Percentiles rank a stretch among this genome's conserved stretches.
Evolutionary conservation across 495 filamentous ascomycete species (phyloP).

Genomic region (Pseudoneurospora amorphoporcata): DNA sequence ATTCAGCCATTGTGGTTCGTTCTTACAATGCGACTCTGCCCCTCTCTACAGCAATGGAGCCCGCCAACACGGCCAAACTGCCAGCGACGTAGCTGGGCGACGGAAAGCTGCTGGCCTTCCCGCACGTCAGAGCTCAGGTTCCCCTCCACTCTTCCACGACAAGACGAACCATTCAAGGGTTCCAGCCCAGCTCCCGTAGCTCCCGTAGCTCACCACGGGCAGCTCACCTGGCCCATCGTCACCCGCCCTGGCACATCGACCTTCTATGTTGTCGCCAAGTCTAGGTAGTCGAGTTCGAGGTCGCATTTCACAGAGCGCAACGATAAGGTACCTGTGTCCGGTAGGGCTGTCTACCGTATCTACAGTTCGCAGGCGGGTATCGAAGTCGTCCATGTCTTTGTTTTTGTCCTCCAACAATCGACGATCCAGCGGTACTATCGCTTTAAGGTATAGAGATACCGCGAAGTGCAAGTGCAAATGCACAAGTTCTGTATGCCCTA

Average conservation of each 20-base stretch:
- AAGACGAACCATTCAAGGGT: neutral
- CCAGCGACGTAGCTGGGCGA: constrained; percentile 2
- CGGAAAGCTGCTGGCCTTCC: neutral
- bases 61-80: neutral
- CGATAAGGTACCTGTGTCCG: neutral
- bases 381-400: neutral
- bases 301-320: neutral
- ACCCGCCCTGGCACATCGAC: neutral
- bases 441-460: neutral
- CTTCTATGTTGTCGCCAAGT: neutral
- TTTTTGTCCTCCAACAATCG: neutral
- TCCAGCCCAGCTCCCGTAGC: neutral
- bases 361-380: neutral
- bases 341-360: neutral
- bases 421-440: neutral
- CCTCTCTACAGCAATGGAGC: neutral
- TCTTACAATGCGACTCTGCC: neutral
- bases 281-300: neutral
- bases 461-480: neutral
- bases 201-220: neutral
- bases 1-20: neutral
- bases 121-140: neutral
- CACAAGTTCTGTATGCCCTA: neutral
- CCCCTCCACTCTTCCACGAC: neutral
- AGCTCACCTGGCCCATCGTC: neutral